A percentile compares a stretch with the other conserved stretches of the same genome.
These are phyloP conservation scores for Saussurea involucrata DNA, from an alignment of 129 eudicot species.

Conservation along the genomic window DNA sequence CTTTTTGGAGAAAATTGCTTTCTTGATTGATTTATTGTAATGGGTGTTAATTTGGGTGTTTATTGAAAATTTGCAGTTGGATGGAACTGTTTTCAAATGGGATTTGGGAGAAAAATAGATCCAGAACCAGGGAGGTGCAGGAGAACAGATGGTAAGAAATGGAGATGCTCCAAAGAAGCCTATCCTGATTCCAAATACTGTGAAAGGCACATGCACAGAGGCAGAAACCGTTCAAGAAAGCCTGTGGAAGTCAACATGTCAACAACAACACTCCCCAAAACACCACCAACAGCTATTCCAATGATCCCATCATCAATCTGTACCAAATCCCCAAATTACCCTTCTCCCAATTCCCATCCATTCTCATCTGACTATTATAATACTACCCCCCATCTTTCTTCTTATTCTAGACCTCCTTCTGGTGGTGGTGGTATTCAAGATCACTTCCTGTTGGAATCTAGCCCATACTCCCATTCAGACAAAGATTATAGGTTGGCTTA, in stretches of 20 bases:
- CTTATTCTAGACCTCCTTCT: slow-evolving; percentile 32
- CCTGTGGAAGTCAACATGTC: slow-evolving; percentile 77
- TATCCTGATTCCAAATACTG: slow-evolving; percentile 95
- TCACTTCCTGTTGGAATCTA: slow-evolving; percentile 55
- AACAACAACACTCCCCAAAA: slow-evolving; percentile 22
- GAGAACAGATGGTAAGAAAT: slow-evolving; percentile 94
- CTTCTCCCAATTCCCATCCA: slow-evolving; percentile 37
- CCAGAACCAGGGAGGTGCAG: slow-evolving; percentile 98
- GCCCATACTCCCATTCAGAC: slow-evolving; percentile 37
- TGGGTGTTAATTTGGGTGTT: not conserved
- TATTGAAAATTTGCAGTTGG: slow-evolving; percentile 50
- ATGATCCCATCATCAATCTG: slow-evolving; percentile 31
- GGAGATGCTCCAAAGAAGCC: slow-evolving; percentile 98
- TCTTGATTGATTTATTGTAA: not conserved
- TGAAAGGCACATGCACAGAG: slow-evolving; percentile 99
- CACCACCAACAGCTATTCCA: slow-evolving; percentile 24
- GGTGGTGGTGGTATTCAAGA: slow-evolving; percentile 30
- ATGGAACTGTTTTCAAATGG: slow-evolving; percentile 85
- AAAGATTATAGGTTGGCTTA: slow-evolving; percentile 18
- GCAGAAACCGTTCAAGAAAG: slow-evolving; percentile 99
- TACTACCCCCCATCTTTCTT: slow-evolving; percentile 31
- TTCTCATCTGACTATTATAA: slow-evolving; percentile 11
- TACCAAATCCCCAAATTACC: slow-evolving; percentile 42
- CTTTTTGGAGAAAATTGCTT: not conserved
- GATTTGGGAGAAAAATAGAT: slow-evolving; percentile 82